A percentile compares a stretch with the other conserved stretches of the same genome.
These are phyloP conservation scores for Sarocladium strictum DNA, from an alignment of 2,329 filamentous ascomycete genomes.

Conservation along the genomic window DNA sequence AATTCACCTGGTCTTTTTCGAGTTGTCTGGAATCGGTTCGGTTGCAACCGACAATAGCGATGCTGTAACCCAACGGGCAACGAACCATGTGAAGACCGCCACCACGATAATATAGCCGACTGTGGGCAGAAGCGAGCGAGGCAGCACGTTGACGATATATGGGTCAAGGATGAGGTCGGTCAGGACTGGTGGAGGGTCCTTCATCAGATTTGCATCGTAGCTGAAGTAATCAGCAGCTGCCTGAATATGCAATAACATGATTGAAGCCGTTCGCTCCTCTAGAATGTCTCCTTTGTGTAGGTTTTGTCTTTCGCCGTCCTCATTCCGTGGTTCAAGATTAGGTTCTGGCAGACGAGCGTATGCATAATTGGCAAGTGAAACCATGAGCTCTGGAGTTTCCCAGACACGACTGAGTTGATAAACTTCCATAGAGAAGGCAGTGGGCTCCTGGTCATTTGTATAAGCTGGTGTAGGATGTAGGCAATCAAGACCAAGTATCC, in stretches of 20 bases:
- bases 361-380: slow-evolving; percentile 59
- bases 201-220: slow-evolving; percentile 68
- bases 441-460: slow-evolving; percentile 87
- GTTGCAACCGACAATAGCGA: slow-evolving; percentile 16
- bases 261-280: slow-evolving; percentile 31
- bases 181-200: slow-evolving; percentile 62
- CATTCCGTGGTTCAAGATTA: slow-evolving; percentile 11
- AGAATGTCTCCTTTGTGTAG: neutral
- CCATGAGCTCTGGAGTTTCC: slow-evolving; percentile 54
- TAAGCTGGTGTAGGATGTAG: too few species aligned
- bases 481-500: too few species aligned
- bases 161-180: slow-evolving; percentile 85
- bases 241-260: slow-evolving; percentile 67
- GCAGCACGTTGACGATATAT: slow-evolving; percentile 73
- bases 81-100: slow-evolving; percentile 39
- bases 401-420: slow-evolving; percentile 58
- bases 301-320: slow-evolving; percentile 1
- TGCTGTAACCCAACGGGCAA: slow-evolving; percentile 29
- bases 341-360: slow-evolving; percentile 36
- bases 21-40: slow-evolving; percentile 16
- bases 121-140: slow-evolving; percentile 69
- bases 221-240: slow-evolving; percentile 84
- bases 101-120: slow-evolving; percentile 61
- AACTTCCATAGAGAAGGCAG: slow-evolving; percentile 65
- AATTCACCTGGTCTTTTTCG: slow-evolving; percentile 27